Evolutionary conservation across 805 yeast species (phyloP), one percentile per base, ranked within the genome.

Genomic region (Hanseniaspora meyeri): DNA sequence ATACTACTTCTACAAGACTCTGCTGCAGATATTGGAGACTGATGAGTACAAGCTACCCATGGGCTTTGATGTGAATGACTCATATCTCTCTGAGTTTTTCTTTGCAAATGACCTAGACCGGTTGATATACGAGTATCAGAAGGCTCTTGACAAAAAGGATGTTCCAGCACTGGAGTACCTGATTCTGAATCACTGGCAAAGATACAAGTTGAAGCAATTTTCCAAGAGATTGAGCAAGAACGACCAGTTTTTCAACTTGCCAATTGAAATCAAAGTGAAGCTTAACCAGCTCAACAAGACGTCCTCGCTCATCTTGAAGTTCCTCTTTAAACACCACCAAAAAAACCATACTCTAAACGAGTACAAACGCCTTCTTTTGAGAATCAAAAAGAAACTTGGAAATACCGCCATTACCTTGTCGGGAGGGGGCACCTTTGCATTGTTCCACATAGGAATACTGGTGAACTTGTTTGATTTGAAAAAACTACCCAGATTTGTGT

Each of bases 391-490:
- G 67, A 88, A 90, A 63, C 87, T 87, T 52, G 99, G 99, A 0
- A 76, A 96, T 56, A 90, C 97, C 0, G 98, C 97, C 0, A 72
- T 93, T 31, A 88, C 95, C n/a, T 75, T 93, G 55, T 84, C 95
- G 49, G 99, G 99, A 1, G 99, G 99, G 1, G 89, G 95, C 1
- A 86, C 95, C 4, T 86, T 91, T 71, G 98, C 97, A 0, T 70
- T 91, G 51, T 81, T 90, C 59, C 97, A 91, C 62, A 85, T 89
- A 58, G 99, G 99, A 1, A 96, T 93, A 0, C 71, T 91, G 48
- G 81, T 87, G 4, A 85, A 93, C 1, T 74, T 93, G 34, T 70
- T 84, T 43, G 93, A 87, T 62, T 76, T 78, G 52, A 82, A 84
- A 55, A 72, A 89, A 24, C 71, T 91, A 27, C 99, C 99, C 0